These are phyloP conservation scores for Globisporangium barbulae DNA, from an alignment of 352 stramenopile species.

Conservation along the genomic window DNA sequence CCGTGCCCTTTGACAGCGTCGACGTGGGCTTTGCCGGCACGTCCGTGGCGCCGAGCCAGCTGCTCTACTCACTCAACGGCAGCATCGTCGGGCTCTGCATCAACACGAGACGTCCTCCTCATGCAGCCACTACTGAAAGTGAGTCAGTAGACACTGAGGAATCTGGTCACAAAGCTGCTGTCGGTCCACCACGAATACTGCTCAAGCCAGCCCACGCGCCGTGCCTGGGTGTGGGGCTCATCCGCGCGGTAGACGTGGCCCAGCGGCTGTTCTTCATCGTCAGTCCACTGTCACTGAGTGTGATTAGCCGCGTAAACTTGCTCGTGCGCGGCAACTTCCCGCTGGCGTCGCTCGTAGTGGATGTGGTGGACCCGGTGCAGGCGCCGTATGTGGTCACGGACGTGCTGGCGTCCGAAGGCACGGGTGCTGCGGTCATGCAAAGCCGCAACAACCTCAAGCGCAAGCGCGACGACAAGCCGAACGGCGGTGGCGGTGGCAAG, in stretches of 20 bases:
- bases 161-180: not conserved
- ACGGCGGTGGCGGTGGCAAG: slow-evolving; percentile 3
- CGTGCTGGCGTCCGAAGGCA: slow-evolving; percentile 68
- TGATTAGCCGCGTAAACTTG: slow-evolving; percentile 68
- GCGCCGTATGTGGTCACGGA: slow-evolving; percentile 68
- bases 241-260: slow-evolving; percentile 57
- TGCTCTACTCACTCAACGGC: slow-evolving; percentile 71
- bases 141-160: slow-evolving; percentile 1
- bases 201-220: slow-evolving; percentile 49
- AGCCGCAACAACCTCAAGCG: slow-evolving; percentile 88
- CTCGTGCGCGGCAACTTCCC: slow-evolving; percentile 67
- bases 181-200: slow-evolving; percentile 46
- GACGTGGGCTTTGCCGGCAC: slow-evolving; percentile 57
- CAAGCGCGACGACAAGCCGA: slow-evolving; percentile 57
- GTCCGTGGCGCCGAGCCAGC: slow-evolving; percentile 67
- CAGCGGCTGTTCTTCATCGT: slow-evolving; percentile 61
- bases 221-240: slow-evolving; percentile 62
- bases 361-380: slow-evolving; percentile 34
- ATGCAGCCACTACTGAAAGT: not conserved
- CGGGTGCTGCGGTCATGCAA: slow-evolving; percentile 73
- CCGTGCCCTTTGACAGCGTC: slow-evolving; percentile 53
- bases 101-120: slow-evolving; percentile 23
- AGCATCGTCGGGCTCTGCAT: slow-evolving; percentile 75
- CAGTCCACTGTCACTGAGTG: slow-evolving; percentile 48
- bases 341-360: slow-evolving; percentile 53